A percentile compares a stretch with the other conserved stretches of the same genome.
phyloP scores from a whole-genome alignment of 768 basidiomycete genomes.

The Gymnopilus junonius region DNA sequence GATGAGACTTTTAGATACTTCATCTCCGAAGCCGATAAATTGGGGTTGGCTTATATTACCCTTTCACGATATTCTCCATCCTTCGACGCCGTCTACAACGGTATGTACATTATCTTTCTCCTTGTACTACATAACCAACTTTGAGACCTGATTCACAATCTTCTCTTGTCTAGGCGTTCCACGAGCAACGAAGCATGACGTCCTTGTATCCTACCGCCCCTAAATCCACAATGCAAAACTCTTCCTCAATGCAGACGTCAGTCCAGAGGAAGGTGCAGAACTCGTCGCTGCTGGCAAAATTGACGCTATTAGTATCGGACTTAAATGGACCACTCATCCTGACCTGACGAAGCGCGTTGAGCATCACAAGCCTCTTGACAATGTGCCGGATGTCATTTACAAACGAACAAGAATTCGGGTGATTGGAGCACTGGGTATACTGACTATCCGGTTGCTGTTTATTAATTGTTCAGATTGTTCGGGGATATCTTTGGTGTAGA shows the following conservation, averaged over 20 bases:
- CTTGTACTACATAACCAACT: too few relatives aligned
- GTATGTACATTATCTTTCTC: background rate
- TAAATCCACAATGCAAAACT: background rate
- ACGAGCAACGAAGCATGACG: background rate
- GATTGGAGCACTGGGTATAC: background rate
- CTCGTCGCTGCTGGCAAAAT: background rate
- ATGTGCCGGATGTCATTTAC: background rate
- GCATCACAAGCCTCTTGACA: background rate
- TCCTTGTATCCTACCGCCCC: background rate
- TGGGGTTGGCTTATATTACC: background rate
- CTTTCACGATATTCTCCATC: background rate
- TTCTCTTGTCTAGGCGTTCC: background rate
- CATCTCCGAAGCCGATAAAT: conserved; percentile 5
- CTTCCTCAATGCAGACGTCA: background rate
- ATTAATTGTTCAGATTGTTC: too few relatives aligned
- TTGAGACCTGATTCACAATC: background rate
- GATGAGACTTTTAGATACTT: background rate
- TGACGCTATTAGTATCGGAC: background rate
- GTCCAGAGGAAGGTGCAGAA: background rate
- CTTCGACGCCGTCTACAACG: background rate
- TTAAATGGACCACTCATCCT: background rate
- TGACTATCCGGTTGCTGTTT: background rate
- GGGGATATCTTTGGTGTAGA: too few relatives aligned
- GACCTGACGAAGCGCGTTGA: background rate
- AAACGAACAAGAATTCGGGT: background rate